Evolutionary conservation across 2,329 filamentous ascomycete species (phyloP), one percentile per base, ranked within the genome.

Genomic region (Rutstroemia sp.): DNA sequence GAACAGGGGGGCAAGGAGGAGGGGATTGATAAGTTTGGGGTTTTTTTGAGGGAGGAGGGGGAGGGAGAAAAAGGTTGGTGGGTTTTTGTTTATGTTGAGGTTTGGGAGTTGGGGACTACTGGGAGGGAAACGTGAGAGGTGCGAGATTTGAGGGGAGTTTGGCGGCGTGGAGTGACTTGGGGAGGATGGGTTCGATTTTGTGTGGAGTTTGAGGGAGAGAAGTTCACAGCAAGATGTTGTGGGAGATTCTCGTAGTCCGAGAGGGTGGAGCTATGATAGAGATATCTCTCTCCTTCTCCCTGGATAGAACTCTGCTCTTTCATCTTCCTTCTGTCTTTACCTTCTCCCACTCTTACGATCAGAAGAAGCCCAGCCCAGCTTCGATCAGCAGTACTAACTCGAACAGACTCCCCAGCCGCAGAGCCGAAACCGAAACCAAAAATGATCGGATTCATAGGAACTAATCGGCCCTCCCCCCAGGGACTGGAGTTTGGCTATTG

Each of bases 401-500:
- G 10, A 56, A 17, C 34, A 37, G 12, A 10, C 41, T 30, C 48
- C 48, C 1, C 16, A 42, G 37, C 8, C 51, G 25, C 12, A 25
- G 4, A 19, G 3, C 10, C 6, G 27, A 48, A n/a, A 48, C 25
- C 14, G 37, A 48, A 8, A 6, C 46, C 46, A 27, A 60, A 56
- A 48, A 61, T 65, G 57, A 61, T 65, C 17, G 64, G 64, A 1
- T 19, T 63, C 1, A 55, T 61, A 6, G 64, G 64, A 12, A 65
- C 63, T 25, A 63, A 62, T 54, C 51, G 62, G 2, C 54, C 39
- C 45, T 57, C 54, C 39, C 38, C 50, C 0, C 55, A 64, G 19
- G 62, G 62, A 5, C 42, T 65, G 37, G 61, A 65, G 48, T 56
- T 54, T 1, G 63, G 64, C 1, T 67, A 65, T 55, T 60, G 55